Base-by-base conservation (phyloP, 2,329 filamentous ascomycete species). In the Microdochium paspali region DNA sequence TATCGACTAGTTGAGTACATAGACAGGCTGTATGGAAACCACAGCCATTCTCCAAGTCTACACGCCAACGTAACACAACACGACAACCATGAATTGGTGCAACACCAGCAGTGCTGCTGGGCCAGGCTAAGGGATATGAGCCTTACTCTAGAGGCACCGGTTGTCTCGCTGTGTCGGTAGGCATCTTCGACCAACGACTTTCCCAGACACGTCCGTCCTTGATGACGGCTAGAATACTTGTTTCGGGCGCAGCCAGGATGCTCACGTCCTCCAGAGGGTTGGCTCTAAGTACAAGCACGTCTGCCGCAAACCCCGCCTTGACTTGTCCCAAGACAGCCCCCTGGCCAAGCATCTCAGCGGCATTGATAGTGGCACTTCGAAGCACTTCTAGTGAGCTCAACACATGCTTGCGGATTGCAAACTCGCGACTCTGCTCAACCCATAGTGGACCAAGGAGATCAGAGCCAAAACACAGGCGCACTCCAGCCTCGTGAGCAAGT, bases 211-310 rank as follows among this genome's bases (percentile, higher is more conserved):
- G 61, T 1, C 74, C 73, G 25, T 74, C 73, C 52, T 77, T 77
- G 48, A 77, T 64, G 2, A 77, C 71, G 2, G 65, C 69, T 24
- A 75, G 49, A 12, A 77, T 51, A 49, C 71, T 61, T 52, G 66
- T 59, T 18, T 74, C 68, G 1, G 67, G 67, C 31, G 79, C 77
- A 50, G 84, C 79, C 23, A 96, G 77, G n/a, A 95, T 77, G 50
- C 76, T 76, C 50, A 85, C 82, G 63, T 96, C 89, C 50, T 95
- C 87, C 21, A 80, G 82, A 15, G 76, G 76, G 50, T 87, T 80
- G 49, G 82, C 79, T 46, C 80, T 80, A 55, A 78, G 68, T 58
- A 79, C 59, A 28, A 78, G 50, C 32, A 79, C 43, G 56, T 79
- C 76, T 0, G 74, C 74, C 2, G 60, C 56, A 49, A 68, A 74